A percentile compares a stretch with the other conserved stretches of the same genome.
Evolutionary conservation across 2,329 filamentous ascomycete genomes (phyloP).

Genomic region (Lecanicillium sp.): DNA sequence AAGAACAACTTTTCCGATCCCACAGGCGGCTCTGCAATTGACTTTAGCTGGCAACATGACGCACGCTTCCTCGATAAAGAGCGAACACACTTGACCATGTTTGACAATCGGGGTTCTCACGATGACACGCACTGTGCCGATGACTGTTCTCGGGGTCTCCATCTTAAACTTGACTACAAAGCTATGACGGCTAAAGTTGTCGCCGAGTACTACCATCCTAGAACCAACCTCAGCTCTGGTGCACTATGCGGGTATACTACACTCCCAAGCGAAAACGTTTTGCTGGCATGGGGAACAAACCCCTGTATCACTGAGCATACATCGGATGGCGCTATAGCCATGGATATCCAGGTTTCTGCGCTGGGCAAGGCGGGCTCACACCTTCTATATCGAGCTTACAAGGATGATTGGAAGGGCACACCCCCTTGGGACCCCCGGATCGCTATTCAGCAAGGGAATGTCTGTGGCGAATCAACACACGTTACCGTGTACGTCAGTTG

Average conservation of each 20-base stretch:
- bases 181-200: constrained; percentile 33
- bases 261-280: too few relatives aligned
- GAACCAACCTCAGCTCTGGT: constrained; percentile 30
- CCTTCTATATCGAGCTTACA: constrained; percentile 8
- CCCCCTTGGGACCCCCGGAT: constrained; percentile 5
- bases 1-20: constrained; percentile 26
- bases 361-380: constrained; percentile 4
- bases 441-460: constrained; percentile 1
- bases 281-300: too few relatives aligned
- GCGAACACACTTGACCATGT: constrained; percentile 34
- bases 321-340: constrained; percentile 47
- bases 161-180: constrained; percentile 34
- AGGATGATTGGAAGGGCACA: constrained; percentile 5
- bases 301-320: too few relatives aligned
- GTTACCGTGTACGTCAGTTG: constrained; percentile 8
- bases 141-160: constrained; percentile 31
- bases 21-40: constrained; percentile 17
- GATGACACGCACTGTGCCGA: constrained; percentile 1
- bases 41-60: constrained; percentile 43
- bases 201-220: constrained; percentile 38
- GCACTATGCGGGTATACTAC: too few relatives aligned
- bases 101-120: constrained; percentile 41
- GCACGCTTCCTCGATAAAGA: constrained; percentile 33
- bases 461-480: neutral
- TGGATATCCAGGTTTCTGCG: constrained; percentile 32